Base-by-base conservation (phyloP, 257 asterid genomes). In the Ehretia macrophylla region DNA sequence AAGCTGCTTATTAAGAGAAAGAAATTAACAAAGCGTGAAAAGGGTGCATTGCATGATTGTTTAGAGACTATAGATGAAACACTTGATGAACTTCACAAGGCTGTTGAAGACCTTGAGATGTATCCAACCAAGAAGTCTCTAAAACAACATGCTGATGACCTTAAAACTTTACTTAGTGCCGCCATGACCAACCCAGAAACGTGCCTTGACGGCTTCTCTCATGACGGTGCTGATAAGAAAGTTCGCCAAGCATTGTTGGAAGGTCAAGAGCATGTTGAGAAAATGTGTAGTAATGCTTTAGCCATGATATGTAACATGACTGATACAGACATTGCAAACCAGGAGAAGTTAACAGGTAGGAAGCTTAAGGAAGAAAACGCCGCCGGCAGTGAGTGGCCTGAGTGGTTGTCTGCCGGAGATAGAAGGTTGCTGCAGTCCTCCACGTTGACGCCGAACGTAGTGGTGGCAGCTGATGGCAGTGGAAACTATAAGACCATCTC, bases 201-300 rank as follows among this genome's bases (percentile, higher is more conserved):
- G 1, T 85, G 90, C 65, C 77, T 85, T 17, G 94, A 85, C 40
- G 94, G 94, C 0, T 85, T 85, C 64, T 85, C 94, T 0, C 85
- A 85, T 55, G 83, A 71, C 11, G 46, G 14, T 0, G 90, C 89
- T n/a, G 90, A 82, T 27, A 69, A 67, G 71, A 52, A 64, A 5
- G 69, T 85, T 11, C 85, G 85, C 0, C 8, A 44, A 8, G 60
- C 64, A 0, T 66, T 82, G 21, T 16, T 77, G 6, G 39, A 65
- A n/a, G 90, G 85, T 0, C 83, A 77, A 44, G 61, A 39, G 65
- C 87, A 85, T 44, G 83, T 85, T 0, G 81, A 77, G 46, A 70
- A 74, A 32, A 83, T 85, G 57, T 81, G 80, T 17, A 79, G 90
- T 62, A 85, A 85, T 21, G 87, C 81, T 4, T 49, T 85, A 58